phyloP scores from a whole-genome alignment of 371 early-diverging fungal genomes.

The Blakeslea trispora region DNA sequence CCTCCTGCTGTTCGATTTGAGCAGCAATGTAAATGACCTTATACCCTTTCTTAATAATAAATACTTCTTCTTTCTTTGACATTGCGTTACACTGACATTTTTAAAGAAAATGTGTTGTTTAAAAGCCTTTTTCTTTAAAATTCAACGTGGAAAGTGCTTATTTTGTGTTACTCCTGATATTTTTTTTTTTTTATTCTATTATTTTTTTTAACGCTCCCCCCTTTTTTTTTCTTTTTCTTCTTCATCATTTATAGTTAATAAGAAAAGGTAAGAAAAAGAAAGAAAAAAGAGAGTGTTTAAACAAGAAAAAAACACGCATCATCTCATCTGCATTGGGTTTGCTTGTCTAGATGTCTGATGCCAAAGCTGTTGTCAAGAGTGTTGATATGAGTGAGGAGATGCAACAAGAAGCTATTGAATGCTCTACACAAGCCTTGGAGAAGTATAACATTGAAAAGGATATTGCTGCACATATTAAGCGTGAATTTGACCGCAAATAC shows the following conservation, averaged over 20 bases:
- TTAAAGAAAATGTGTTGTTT: too few relatives aligned
- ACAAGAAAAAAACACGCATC: too few relatives aligned
- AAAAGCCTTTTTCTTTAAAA: neutral
- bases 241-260: too few relatives aligned
- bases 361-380: conserved; percentile 92
- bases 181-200: too few relatives aligned
- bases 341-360: conserved; percentile 54
- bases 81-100: too few relatives aligned
- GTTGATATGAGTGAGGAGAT: conserved; percentile 98
- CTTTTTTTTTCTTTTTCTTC: too few relatives aligned
- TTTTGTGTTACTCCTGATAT: neutral
- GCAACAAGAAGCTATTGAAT: conserved; percentile 94
- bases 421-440: conserved; percentile 90
- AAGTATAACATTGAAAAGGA: conserved; percentile 97
- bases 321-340: neutral
- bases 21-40: conserved; percentile 10
- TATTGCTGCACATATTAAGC: conserved; percentile 96
- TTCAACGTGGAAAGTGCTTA: neutral
- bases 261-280: conserved; percentile 2
- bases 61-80: neutral
- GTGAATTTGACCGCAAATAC: conserved; percentile 97
- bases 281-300: neutral
- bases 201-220: too few relatives aligned
- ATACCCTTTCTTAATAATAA: neutral
- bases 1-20: neutral